Conservation (phyloP, 768 basidiomycete genomes). For the Mrakia gelida region DNA sequence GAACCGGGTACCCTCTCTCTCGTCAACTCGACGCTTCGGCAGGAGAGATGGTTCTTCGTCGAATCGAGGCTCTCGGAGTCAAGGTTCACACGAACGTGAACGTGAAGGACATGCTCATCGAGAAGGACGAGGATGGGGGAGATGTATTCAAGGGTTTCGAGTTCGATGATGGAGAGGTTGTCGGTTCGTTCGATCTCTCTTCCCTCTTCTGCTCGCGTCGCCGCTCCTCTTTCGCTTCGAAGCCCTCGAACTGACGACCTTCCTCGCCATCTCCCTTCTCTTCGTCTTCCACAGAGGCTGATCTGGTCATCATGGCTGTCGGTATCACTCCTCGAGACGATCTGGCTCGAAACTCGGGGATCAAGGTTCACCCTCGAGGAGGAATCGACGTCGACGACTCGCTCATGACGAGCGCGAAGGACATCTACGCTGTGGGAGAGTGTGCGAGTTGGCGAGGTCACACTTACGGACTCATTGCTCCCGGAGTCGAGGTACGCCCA, state of each 20-base stretch:
- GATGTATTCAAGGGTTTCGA: constrained; percentile 51
- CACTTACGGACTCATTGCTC: constrained; percentile 64
- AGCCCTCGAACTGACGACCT: not conserved
- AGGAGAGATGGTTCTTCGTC: constrained; percentile 58
- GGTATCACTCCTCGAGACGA: constrained; percentile 70
- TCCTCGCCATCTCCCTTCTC: not conserved
- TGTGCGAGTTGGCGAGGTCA: constrained; percentile 65
- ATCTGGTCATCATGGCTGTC: constrained; percentile 63
- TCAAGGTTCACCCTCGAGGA: constrained; percentile 52
- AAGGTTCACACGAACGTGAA: constrained; percentile 52
- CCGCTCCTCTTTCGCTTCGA: not conserved
- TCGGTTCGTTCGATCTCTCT: constrained; percentile 34
- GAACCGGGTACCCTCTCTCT: constrained; percentile 55
- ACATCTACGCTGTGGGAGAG: constrained; percentile 70
- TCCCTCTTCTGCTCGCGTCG: not conserved
- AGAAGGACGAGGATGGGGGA: constrained; percentile 41
- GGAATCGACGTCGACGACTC: constrained; percentile 60
- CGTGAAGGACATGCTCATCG: constrained; percentile 47
- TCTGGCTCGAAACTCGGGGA: constrained; percentile 55
- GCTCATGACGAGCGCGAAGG: constrained; percentile 56
- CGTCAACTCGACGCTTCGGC: constrained; percentile 58
- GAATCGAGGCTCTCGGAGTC: constrained; percentile 60
- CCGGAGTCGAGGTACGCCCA: constrained; percentile 49
- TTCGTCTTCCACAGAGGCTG: constrained; percentile 42
- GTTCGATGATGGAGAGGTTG: constrained; percentile 51